These are phyloP conservation scores for Diaporthe vexans DNA, from an alignment of 2,329 filamentous ascomycete genomes.

Conservation along the genomic window DNA sequence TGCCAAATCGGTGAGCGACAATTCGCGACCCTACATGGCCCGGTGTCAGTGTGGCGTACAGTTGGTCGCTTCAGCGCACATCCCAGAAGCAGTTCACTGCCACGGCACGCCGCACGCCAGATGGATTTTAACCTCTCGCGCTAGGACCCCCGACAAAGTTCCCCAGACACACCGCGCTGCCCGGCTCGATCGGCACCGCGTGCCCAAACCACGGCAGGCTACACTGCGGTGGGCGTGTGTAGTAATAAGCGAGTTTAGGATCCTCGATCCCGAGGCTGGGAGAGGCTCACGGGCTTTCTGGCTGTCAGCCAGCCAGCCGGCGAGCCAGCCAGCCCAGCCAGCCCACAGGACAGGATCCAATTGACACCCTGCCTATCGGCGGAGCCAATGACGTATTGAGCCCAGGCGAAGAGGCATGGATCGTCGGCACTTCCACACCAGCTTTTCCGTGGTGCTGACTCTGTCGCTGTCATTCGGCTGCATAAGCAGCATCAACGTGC, in stretches of 20 bases:
- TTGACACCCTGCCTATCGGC: slow-evolving; percentile 33
- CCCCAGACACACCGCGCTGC: slow-evolving; percentile 26
- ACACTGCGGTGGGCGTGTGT: neutral
- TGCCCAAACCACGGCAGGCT: slow-evolving; percentile 3
- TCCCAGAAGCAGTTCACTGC: slow-evolving; percentile 26
- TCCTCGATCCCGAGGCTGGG: slow-evolving; percentile 13
- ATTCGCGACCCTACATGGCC: slow-evolving; percentile 25
- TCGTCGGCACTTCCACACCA: slow-evolving; percentile 28
- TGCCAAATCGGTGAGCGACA: slow-evolving; percentile 34
- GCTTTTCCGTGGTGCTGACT: slow-evolving; percentile 16
- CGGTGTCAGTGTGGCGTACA: slow-evolving; percentile 21
- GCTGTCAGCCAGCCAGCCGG: slow-evolving; percentile 9
- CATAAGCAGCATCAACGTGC: slow-evolving; percentile 27
- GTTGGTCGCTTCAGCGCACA: slow-evolving; percentile 15
- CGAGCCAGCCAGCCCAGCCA: neutral
- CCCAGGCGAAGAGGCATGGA: slow-evolving; percentile 28
- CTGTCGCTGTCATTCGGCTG: slow-evolving; percentile 30
- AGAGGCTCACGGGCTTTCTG: slow-evolving; percentile 10
- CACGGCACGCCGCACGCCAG: neutral
- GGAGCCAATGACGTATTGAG: slow-evolving; percentile 32
- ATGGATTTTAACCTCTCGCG: slow-evolving; percentile 24
- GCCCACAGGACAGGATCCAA: slow-evolving; percentile 18
- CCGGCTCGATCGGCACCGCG: slow-evolving; percentile 30
- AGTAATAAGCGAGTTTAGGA: slow-evolving; percentile 11
- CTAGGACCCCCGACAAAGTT: slow-evolving; percentile 21